Evolutionary conservation across 257 asterid species (phyloP).

Genomic region (Handroanthus guayacan): DNA sequence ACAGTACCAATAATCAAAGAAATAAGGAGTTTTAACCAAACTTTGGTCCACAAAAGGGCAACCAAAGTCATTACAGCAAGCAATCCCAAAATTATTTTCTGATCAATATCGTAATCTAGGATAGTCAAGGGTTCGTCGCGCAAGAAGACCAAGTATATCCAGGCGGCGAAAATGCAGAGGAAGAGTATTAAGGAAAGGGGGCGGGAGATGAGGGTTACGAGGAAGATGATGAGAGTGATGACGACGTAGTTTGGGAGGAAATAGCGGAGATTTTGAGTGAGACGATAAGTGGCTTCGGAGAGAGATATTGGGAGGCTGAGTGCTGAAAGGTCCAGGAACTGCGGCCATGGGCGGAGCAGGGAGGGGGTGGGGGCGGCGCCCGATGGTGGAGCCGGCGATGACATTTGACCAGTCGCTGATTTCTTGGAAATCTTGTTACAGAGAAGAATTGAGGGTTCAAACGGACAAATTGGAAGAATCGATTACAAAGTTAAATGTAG

Average conservation of each 20-base stretch:
- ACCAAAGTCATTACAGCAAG: slow-evolving; percentile 56
- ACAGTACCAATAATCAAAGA: slow-evolving; percentile 57
- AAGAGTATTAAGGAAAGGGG: slow-evolving; percentile 77
- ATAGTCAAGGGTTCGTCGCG: slow-evolving; percentile 68
- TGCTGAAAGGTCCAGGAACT: slow-evolving; percentile 57
- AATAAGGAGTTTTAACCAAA: slow-evolving; percentile 65
- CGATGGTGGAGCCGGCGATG: slow-evolving; percentile 50
- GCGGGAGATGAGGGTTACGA: slow-evolving; percentile 65
- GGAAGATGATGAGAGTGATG: slow-evolving; percentile 53
- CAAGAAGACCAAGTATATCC: slow-evolving; percentile 49
- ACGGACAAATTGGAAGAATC: background rate
- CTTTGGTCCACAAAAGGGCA: slow-evolving; percentile 60
- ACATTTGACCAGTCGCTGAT: slow-evolving; percentile 37
- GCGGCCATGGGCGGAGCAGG: slow-evolving; percentile 79
- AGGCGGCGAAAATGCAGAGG: slow-evolving; percentile 58
- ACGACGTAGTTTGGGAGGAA: slow-evolving; percentile 79
- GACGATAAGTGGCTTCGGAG: slow-evolving; percentile 79
- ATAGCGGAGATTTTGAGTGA: slow-evolving; percentile 71
- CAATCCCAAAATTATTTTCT: slow-evolving; percentile 54
- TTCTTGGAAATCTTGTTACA: slow-evolving; percentile 10
- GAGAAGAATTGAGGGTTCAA: slow-evolving; percentile 6
- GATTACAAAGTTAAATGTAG: background rate
- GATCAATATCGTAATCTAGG: slow-evolving; percentile 62
- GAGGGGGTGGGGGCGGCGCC: slow-evolving; percentile 47
- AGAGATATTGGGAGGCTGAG: slow-evolving; percentile 79